Evolutionary conservation across 169 alveolate genomes (phyloP).

Genomic region (Babesia ovis): DNA sequence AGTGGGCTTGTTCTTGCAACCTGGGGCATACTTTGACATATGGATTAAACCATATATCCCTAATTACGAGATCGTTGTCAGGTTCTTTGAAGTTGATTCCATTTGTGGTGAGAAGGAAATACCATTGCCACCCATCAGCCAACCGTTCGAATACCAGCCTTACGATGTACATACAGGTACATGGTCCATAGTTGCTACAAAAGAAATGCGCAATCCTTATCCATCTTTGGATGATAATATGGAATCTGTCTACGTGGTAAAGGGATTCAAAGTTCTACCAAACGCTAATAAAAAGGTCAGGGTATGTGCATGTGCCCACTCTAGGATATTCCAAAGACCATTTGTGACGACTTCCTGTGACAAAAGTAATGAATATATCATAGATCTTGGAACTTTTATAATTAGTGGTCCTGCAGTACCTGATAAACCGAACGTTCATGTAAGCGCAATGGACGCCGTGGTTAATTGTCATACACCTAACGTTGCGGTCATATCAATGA

Average conservation of each 20-base stretch:
- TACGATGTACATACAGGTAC: conserved; percentile 38
- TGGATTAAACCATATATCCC: conserved; percentile 65
- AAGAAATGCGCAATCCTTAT: neutral
- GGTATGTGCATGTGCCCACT: conserved; percentile 42
- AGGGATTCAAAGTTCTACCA: conserved; percentile 37
- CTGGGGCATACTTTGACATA: conserved; percentile 52
- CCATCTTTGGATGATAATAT: neutral
- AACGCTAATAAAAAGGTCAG: neutral
- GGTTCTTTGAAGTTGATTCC: neutral
- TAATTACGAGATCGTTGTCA: conserved; percentile 15
- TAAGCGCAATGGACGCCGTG: neutral
- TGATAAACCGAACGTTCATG: neutral
- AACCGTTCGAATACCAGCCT: conserved; percentile 33
- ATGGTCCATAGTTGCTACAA: neutral
- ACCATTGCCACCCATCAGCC: conserved; percentile 6
- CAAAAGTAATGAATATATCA: neutral
- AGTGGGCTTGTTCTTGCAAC: conserved; percentile 20
- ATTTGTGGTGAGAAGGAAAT: conserved; percentile 13
- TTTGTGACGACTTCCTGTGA: neutral
- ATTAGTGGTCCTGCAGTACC: neutral
- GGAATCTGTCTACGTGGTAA: conserved; percentile 20
- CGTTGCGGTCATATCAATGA: neutral
- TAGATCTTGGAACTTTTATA: neutral
- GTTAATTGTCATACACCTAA: neutral
- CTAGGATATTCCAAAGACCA: neutral